phyloP scores from a whole-genome alignment of 768 basidiomycete species.

The Tylopilus subfusipes region DNA sequence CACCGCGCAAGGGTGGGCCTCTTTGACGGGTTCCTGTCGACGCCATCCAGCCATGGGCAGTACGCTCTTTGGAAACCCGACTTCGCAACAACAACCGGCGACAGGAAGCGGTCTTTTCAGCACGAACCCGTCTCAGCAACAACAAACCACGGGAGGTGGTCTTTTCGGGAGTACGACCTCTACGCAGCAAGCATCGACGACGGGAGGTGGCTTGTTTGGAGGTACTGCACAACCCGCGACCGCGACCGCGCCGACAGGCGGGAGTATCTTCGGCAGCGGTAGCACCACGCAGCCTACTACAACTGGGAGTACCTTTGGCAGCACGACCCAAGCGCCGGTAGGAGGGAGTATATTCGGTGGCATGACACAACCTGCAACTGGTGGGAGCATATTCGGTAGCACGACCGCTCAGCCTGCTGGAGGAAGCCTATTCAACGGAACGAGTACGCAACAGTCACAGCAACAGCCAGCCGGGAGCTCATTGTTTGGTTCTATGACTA shows the following conservation, averaged over 20 bases:
- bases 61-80: conserved; percentile 24
- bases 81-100: conserved; percentile 21
- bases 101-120: conserved; percentile 24
- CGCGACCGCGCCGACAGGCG: background rate
- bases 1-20: background rate
- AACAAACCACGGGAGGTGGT: conserved; percentile 14
- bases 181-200: conserved; percentile 12
- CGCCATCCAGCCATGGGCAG: conserved; percentile 10
- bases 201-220: conserved; percentile 19
- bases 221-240: conserved; percentile 9
- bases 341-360: conserved; percentile 23
- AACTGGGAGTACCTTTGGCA: conserved; percentile 13
- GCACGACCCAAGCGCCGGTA: conserved; percentile 1
- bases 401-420: conserved; percentile 21
- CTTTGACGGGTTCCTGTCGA: background rate
- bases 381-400: conserved; percentile 24
- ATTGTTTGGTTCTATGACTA: conserved; percentile 21
- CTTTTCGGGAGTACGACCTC: conserved; percentile 15
- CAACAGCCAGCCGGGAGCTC: conserved; percentile 15
- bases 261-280: conserved; percentile 12
- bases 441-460: conserved; percentile 14
- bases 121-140: conserved; percentile 21
- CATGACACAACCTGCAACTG: conserved; percentile 16
- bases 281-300: conserved; percentile 12
- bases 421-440: conserved; percentile 24